Base-by-base conservation (phyloP, 352 stramenopile genomes). In the Pythium utonaiense region DNA sequence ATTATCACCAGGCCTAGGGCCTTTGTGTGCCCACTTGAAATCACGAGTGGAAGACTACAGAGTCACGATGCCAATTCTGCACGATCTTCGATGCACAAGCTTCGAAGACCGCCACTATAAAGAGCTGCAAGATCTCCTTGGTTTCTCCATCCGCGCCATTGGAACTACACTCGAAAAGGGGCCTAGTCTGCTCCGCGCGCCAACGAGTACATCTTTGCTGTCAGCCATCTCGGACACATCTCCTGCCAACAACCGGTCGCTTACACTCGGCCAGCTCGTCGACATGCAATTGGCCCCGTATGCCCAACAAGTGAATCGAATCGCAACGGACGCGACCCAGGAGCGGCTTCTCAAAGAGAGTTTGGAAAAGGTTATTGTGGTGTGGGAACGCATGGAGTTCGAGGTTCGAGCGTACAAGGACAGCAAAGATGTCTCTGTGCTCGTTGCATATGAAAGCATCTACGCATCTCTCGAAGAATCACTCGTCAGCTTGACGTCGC, bases 351-450 rank as follows among this genome's bases (percentile, higher is more conserved):
- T 97, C 22, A 95, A 97, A 47, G 85, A 94, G 52, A 90, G 88
- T 70, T 85, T 97, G n/a, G 73, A 78, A 3, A 97, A 97, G 61
- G 89, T 97, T 21, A 73, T 83, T 5, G 53, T 47, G 0, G 58
- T 93, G 1, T 98, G 92, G 92, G 78, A 93, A 50, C 71, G 66
- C 14, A 80, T 88, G 27, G 80, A 96, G 49, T 93, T 98, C 28
- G 88, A 97, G 14, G 80, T 97, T 16, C 89, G 89, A 54, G 47
- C 64, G 3, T 96, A 97, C 75, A 97, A 98, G 53, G 91, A 97
- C 47, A 72, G 65, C 6, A 97, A 96, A 58, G 91, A 97, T 44
- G 74, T 90, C 53, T 97, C 74, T 57, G 77, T 98, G 21, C 69
- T 98, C 0, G 74, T 78, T 0, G 81, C 87, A 24, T 75, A 83